A percentile compares a stretch with the other conserved stretches of the same genome.
Evolutionary conservation across 306 rosid genomes (phyloP).

Genomic region (apple (Malus domestica)): DNA sequence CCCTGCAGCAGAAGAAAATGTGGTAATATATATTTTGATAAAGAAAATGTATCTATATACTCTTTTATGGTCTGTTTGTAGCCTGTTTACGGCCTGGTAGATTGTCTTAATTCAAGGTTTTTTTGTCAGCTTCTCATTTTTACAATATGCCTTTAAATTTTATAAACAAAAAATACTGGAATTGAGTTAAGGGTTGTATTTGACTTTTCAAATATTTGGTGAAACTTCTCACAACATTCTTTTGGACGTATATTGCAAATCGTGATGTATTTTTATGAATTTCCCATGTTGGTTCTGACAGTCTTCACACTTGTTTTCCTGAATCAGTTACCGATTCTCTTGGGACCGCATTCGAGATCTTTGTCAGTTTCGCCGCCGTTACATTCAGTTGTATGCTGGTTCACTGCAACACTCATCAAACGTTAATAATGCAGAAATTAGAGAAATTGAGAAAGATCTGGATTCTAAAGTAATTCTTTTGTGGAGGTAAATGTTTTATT

Average conservation of each 20-base stretch:
- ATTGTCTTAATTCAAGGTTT: not conserved
- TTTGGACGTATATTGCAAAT: not conserved
- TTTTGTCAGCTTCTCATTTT: not conserved
- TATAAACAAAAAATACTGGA: not conserved
- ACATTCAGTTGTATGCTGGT: conserved; percentile 74
- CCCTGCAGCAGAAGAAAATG: conserved; percentile 76
- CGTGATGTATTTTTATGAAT: not conserved
- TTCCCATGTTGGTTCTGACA: conserved; percentile 17
- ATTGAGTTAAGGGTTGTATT: not conserved
- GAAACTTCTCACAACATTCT: conserved; percentile 1
- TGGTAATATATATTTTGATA: conserved; percentile 45
- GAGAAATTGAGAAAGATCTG: conserved; percentile 91
- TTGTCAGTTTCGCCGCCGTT: conserved; percentile 88
- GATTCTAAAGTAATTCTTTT: conserved; percentile 90
- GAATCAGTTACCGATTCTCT: conserved; percentile 77
- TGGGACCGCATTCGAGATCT: conserved; percentile 85
- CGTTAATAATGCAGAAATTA: conserved; percentile 40
- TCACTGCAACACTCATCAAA: conserved; percentile 54
- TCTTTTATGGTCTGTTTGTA: not conserved
- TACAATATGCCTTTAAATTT: not conserved
- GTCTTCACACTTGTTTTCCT: conserved; percentile 19
- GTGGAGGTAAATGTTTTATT: conserved; percentile 67
- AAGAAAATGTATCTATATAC: not conserved
- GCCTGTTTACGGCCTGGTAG: not conserved
- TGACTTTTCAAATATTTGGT: not conserved